Percentiles rank a stretch among this genome's conserved stretches.
Evolutionary conservation across 2,329 filamentous ascomycete species (phyloP).

Genomic region (Scolecobasidium constrictum): DNA sequence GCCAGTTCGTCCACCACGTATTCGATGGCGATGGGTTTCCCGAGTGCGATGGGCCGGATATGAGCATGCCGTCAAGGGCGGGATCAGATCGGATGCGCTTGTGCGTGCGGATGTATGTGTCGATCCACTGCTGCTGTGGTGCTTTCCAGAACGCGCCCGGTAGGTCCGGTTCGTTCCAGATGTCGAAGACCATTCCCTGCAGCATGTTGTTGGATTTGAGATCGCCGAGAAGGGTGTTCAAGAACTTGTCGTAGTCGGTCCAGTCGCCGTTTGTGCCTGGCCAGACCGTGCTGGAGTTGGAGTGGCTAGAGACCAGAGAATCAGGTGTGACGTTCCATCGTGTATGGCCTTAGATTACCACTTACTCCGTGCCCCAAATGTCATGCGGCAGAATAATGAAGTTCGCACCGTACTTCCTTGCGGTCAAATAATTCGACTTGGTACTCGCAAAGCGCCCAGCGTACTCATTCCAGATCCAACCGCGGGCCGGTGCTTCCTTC

Average conservation of each 20-base stretch:
- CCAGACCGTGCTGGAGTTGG: constrained; percentile 27
- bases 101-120: constrained; percentile 29
- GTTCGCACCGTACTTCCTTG: too few relatives aligned
- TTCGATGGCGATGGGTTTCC: constrained; percentile 13
- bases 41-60: constrained; percentile 11
- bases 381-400: too few relatives aligned
- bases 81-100: constrained; percentile 24
- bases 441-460: too few relatives aligned
- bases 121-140: constrained; percentile 27
- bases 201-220: constrained; percentile 27
- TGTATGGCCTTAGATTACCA: too few relatives aligned
- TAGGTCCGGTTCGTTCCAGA: constrained; percentile 44
- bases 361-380: too few relatives aligned
- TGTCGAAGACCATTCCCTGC: constrained; percentile 32
- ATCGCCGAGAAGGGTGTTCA: constrained; percentile 27
- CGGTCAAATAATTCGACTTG: too few relatives aligned
- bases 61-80: too few relatives aligned
- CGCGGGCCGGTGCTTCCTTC: too few relatives aligned
- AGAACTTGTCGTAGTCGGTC: constrained; percentile 32
- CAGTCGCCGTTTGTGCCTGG: constrained; percentile 42
- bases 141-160: constrained; percentile 28
- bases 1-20: constrained; percentile 36
- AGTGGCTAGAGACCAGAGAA: too few relatives aligned
- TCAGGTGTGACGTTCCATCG: too few relatives aligned
- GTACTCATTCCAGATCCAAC: too few relatives aligned